Percentiles rank a stretch among this genome's conserved stretches.
These are phyloP conservation scores for Cadophora luteo-olivacea DNA, from an alignment of 2,329 filamentous ascomycete genomes.

Conservation along the genomic window DNA sequence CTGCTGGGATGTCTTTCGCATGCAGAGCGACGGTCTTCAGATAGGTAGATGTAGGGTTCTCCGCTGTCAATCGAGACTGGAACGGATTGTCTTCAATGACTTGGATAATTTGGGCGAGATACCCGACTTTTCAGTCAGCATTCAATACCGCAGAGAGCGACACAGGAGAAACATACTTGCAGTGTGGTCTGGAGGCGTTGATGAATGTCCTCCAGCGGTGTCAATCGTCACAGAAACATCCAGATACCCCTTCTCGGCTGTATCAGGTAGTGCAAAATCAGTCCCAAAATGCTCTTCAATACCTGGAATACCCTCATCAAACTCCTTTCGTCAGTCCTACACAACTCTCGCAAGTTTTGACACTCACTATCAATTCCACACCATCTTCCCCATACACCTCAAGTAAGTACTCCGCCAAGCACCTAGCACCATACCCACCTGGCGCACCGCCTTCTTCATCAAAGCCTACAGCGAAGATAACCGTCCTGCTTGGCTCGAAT, in stretches of 20 bases:
- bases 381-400: constrained; percentile 62
- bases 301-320: constrained; percentile 64
- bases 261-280: constrained; percentile 57
- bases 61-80: constrained; percentile 45
- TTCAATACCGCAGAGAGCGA: too few relatives aligned
- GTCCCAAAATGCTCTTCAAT: constrained; percentile 49
- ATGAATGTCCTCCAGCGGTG: constrained; percentile 66
- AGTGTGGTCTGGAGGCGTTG: constrained; percentile 66
- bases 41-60: constrained; percentile 42
- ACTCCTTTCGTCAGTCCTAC: background rate
- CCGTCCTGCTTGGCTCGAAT: constrained; percentile 61
- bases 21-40: constrained; percentile 19
- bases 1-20: constrained; percentile 22
- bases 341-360: background rate
- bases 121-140: constrained; percentile 57
- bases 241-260: constrained; percentile 62
- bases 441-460: constrained; percentile 68
- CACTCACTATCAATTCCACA: constrained; percentile 60
- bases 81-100: constrained; percentile 59
- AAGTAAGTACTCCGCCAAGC: constrained; percentile 58
- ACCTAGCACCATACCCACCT: constrained; percentile 56
- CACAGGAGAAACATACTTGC: constrained; percentile 38
- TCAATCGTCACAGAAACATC: constrained; percentile 63
- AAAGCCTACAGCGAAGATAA: constrained; percentile 68
- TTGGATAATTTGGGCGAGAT: constrained; percentile 68